A percentile compares a stretch with the other conserved stretches of the same genome.
Evolutionary conservation across 345 rosid species (phyloP).

Genomic region (Gossypioides kirkii): DNA sequence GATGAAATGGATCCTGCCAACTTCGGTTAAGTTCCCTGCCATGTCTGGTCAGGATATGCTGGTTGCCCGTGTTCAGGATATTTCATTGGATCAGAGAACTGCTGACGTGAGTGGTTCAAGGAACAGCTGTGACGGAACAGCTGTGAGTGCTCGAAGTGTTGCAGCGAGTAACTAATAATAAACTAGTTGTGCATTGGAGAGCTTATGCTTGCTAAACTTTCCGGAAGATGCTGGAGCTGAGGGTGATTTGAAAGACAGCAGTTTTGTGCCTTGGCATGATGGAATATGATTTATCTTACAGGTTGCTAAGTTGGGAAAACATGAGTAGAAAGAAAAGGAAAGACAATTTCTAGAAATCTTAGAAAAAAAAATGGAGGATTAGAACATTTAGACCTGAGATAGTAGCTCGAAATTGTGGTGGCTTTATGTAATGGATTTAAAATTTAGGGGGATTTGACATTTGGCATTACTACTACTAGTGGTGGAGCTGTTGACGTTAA

Average conservation of each 20-base stretch:
- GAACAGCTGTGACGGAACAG: neutral
- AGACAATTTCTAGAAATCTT: neutral
- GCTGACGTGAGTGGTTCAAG: slow-evolving; percentile 4
- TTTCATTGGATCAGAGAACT: slow-evolving; percentile 32
- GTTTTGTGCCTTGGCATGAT: neutral
- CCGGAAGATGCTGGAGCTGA: neutral
- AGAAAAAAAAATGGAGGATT: too few species aligned
- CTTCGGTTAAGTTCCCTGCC: slow-evolving; percentile 30
- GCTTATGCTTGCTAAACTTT: neutral
- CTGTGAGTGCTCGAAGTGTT: neutral
- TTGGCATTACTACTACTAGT: too few species aligned
- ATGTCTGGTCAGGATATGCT: slow-evolving; percentile 24
- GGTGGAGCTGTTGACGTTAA: too few species aligned
- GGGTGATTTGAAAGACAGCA: neutral
- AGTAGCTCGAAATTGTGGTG: too few species aligned
- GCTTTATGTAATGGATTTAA: too few species aligned
- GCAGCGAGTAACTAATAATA: neutral
- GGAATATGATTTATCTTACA: neutral
- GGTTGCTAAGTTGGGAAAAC: neutral
- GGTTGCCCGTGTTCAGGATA: slow-evolving; percentile 22
- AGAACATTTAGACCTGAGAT: too few species aligned
- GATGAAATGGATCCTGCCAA: slow-evolving; percentile 53
- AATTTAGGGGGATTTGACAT: too few species aligned
- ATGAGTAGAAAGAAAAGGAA: neutral
- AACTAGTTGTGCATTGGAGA: neutral